phyloP scores from a whole-genome alignment of 345 rosid species.

The thale cress (Arabidopsis thaliana) region DNA sequence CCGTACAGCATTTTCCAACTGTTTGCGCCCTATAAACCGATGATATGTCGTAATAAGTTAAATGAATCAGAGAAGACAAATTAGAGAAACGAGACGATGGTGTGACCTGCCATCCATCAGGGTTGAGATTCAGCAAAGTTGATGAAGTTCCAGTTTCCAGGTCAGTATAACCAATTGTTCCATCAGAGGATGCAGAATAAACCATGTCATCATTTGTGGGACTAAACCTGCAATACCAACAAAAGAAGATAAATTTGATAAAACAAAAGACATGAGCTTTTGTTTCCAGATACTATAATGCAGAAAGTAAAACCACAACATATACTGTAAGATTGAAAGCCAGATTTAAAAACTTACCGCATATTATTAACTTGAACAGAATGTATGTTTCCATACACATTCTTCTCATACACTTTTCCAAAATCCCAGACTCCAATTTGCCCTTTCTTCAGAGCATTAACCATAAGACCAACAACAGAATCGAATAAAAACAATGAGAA shows the following conservation, averaged over 20 bases:
- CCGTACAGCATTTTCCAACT: conserved; percentile 96
- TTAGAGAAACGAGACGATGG: conserved; percentile 15
- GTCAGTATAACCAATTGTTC: conserved; percentile 90
- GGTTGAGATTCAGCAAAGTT: conserved; percentile 85
- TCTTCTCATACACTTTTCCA: conserved; percentile 82
- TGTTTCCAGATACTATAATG: conserved; percentile 4
- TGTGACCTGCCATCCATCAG: conserved; percentile 90
- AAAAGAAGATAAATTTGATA: background rate
- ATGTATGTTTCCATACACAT: conserved; percentile 83
- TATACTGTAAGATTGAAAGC: background rate
- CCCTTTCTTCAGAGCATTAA: conserved; percentile 71
- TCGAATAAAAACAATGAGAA: background rate
- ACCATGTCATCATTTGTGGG: conserved; percentile 79
- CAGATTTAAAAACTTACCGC: conserved; percentile 51
- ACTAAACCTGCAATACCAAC: conserved; percentile 59
- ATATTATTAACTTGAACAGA: conserved; percentile 84
- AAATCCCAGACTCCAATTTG: conserved; percentile 98
- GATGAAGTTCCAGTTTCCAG: conserved; percentile 87
- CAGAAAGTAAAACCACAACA: conserved; percentile 1
- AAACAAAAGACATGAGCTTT: background rate
- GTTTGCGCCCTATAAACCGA: conserved; percentile 58
- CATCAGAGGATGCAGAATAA: conserved; percentile 93
- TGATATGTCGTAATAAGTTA: conserved; percentile 16
- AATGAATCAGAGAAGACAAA: background rate
- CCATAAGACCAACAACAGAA: conserved; percentile 5